Base-by-base conservation (phyloP, 2,329 filamentous ascomycete species). In the Claviceps maximensis region DNA sequence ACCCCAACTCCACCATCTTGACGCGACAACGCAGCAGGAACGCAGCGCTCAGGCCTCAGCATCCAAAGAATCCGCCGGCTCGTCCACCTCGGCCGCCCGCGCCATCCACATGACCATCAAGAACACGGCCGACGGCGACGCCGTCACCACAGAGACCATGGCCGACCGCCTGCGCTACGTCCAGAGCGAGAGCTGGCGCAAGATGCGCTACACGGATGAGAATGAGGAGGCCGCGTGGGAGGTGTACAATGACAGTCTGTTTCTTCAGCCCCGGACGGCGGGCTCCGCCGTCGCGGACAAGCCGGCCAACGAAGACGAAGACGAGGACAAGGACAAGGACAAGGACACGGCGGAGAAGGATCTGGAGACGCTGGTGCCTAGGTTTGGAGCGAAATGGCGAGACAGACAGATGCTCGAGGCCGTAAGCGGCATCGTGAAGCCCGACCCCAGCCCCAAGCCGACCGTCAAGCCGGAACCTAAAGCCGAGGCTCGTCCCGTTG, bases 1-100 rank as follows among this genome's bases (percentile, higher is more conserved):
- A 4, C 89, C 93, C 0, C 88, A 96, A 63, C 86, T 95, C 56
- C 89, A 95, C 69, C 89, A 97, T 70, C 77, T 97, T 59, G 93
- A 97, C 69, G 91, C 93, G 3, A 71, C 82, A 47, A 76, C 84
- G 47, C 89, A 96, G 61, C 77, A 87, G 53, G 81, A 86, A 38
- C 73, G 74, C 44, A 67, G 68, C 49, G 68, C 70, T 38, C 62
- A 71, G 65, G 62, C 63, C 51, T 60, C 64, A 17, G 67, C 67
- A 31, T 62, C 69, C 67, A 65, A 67, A 52, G 67, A 68, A 25
- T 58, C 65, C 21, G 58, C 59, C 9, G 64, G 62, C 4, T 56
- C 69, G 27, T 15, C 44, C 4, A 80, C 83, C 57, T 8, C 46
- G 4, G 80, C 83, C 57, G 83, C 86, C 25, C 84, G 86, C 57